Conservation (phyloP, 2,329 filamentous ascomycete species). For the Fusarium sp. region DNA sequence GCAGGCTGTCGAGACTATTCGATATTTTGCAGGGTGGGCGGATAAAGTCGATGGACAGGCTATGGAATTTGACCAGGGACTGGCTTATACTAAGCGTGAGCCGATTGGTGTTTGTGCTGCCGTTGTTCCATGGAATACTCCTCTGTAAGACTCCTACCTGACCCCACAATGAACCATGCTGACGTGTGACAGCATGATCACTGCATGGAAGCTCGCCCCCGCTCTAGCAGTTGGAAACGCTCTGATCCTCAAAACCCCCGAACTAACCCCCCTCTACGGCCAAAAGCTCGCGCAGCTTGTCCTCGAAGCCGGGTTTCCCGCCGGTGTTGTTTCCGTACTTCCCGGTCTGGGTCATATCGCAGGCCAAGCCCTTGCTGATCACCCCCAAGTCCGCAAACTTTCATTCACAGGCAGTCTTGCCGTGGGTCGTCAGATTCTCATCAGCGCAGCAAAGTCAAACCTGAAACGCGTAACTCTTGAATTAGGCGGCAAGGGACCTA, state of each 20-base stretch:
- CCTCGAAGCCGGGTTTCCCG: constrained; percentile 77
- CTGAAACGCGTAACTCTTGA: constrained; percentile 82
- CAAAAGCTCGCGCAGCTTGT: constrained; percentile 72
- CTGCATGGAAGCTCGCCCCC: constrained; percentile 69
- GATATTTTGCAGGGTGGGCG: constrained; percentile 79
- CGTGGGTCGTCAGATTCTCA: constrained; percentile 76
- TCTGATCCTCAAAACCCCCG: constrained; percentile 69
- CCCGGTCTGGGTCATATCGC: constrained; percentile 74
- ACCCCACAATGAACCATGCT: too few relatives aligned
- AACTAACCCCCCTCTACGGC: constrained; percentile 70
- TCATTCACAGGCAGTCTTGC: constrained; percentile 78
- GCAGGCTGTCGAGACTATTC: constrained; percentile 54
- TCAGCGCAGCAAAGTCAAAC: constrained; percentile 76
- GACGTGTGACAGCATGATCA: constrained; percentile 19
- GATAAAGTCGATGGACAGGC: constrained; percentile 87
- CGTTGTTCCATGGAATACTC: constrained; percentile 82
- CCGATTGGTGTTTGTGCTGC: constrained; percentile 75
- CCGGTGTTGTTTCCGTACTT: constrained; percentile 77
- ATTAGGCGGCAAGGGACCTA: constrained; percentile 74
- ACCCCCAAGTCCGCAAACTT: constrained; percentile 75
- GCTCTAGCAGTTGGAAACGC: constrained; percentile 70
- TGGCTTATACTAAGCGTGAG: constrained; percentile 79
- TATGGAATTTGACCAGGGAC: constrained; percentile 76
- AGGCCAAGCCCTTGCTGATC: constrained; percentile 72
- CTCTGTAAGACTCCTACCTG: constrained; percentile 51